A percentile compares a stretch with the other conserved stretches of the same genome.
Evolutionary conservation across 495 filamentous ascomycete genomes (phyloP).

Genomic region (Evernia prunastri): DNA sequence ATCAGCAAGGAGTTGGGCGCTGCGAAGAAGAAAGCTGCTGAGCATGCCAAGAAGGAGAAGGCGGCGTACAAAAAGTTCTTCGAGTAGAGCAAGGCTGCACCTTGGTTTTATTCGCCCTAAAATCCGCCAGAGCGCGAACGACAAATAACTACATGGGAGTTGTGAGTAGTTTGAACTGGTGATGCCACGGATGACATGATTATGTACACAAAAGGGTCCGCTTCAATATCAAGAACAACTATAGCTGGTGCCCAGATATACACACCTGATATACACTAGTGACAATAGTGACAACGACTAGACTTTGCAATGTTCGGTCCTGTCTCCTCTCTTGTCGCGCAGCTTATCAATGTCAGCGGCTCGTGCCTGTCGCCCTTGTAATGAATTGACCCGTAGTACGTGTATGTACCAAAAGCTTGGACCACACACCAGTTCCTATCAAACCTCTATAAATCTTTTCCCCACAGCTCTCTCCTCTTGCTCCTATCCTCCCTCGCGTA

Average conservation of each 20-base stretch:
- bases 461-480: slow-evolving; percentile 58
- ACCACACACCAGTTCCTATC: background rate
- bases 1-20: slow-evolving; percentile 65
- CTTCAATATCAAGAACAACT: background rate
- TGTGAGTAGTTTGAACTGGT: background rate
- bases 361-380: background rate
- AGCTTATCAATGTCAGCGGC: background rate
- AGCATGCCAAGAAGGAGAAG: slow-evolving; percentile 77
- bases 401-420: background rate
- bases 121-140: background rate
- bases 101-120: background rate
- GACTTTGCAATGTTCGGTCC: background rate
- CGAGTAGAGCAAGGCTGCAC: slow-evolving; percentile 30
- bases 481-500: slow-evolving; percentile 67
- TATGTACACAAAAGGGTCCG: slow-evolving; percentile 10
- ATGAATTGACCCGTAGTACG: background rate
- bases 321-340: background rate
- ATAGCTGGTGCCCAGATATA: background rate
- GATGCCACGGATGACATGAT: background rate
- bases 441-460: slow-evolving; percentile 34
- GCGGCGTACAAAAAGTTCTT: slow-evolving; percentile 88
- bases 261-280: background rate
- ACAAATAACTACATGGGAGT: background rate
- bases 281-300: background rate
- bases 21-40: slow-evolving; percentile 68